phyloP scores from a whole-genome alignment of 2,329 filamentous ascomycete genomes.

The Pseudopyricularia javanii region DNA sequence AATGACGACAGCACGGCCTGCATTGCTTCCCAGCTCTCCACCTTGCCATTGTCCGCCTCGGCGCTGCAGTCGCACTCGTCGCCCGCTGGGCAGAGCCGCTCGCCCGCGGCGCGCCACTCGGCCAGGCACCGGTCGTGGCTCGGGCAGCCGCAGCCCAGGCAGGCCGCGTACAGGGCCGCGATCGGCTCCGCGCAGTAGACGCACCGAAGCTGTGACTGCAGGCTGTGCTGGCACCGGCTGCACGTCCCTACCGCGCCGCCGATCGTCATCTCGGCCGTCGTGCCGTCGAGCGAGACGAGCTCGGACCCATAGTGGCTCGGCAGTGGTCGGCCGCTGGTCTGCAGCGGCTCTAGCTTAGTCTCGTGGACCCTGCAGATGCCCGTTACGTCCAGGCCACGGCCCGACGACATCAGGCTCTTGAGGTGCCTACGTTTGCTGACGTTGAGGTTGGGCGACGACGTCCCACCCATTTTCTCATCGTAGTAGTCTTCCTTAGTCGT shows the following conservation, averaged over 20 bases:
- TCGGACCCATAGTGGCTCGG: conserved; percentile 19
- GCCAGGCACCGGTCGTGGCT: conserved; percentile 46
- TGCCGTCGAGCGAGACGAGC: conserved; percentile 19
- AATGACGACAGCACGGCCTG: conserved; percentile 17
- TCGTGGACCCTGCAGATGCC: conserved; percentile 53
- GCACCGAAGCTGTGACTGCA: conserved; percentile 46
- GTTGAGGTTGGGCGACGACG: conserved; percentile 28
- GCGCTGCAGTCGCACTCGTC: conserved; percentile 52
- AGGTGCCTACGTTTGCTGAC: conserved; percentile 40
- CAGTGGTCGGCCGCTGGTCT: conserved; percentile 22
- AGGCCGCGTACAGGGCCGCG: conserved; percentile 46
- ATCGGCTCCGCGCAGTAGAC: conserved; percentile 52
- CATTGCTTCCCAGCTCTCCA: conserved; percentile 50
- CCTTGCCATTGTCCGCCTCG: conserved; percentile 41
- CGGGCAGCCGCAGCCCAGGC: conserved; percentile 50
- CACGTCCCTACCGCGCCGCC: conserved; percentile 37
- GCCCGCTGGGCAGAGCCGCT: conserved; percentile 46
- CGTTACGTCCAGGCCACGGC: conserved; percentile 47
- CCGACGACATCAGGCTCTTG: conserved; percentile 34
- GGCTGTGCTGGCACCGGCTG: conserved; percentile 34
- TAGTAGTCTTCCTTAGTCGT: not conserved
- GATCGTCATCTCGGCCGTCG: conserved; percentile 27
- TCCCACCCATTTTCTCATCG: conserved; percentile 8
- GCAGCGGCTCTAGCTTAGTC: conserved; percentile 45
- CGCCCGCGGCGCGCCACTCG: conserved; percentile 45